Evolutionary conservation across 2,329 filamentous ascomycete genomes (phyloP).

Genomic region (Claviceps lovelessii): DNA sequence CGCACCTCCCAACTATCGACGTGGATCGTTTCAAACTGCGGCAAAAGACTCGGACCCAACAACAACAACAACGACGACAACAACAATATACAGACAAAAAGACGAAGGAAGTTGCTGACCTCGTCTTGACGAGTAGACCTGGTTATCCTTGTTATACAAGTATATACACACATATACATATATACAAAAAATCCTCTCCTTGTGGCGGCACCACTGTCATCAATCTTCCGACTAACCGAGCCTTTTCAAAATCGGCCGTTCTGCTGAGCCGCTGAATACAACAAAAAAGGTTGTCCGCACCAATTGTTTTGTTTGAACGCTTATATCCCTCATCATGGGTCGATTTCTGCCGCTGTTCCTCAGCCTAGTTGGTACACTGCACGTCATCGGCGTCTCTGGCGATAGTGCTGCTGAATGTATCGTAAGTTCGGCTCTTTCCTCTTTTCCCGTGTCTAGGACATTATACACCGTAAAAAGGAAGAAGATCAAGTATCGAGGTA

Average conservation of each 20-base stretch:
- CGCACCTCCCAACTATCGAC: neutral
- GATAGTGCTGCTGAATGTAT: conserved; percentile 14
- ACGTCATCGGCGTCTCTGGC: conserved; percentile 14
- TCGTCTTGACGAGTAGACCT: neutral
- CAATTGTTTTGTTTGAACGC: neutral
- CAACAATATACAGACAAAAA: neutral
- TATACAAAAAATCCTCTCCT: neutral
- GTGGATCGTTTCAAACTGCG: neutral
- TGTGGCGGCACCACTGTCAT: neutral
- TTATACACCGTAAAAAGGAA: too few species aligned
- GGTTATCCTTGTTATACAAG: neutral
- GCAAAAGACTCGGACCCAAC: neutral
- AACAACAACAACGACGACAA: neutral
- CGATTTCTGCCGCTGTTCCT: conserved; percentile 8
- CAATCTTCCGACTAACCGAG: neutral
- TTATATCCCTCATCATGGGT: conserved; percentile 1
- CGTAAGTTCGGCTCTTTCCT: conserved; percentile 13
- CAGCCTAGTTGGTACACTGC: conserved; percentile 16
- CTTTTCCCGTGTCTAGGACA: neutral
- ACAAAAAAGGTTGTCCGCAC: neutral
- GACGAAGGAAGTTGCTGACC: neutral
- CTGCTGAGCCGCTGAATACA: neutral
- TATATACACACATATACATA: too few species aligned
- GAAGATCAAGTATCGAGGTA: neutral
- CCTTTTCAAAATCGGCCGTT: neutral